A percentile compares a stretch with the other conserved stretches of the same genome.
Conservation (phyloP, 495 filamentous ascomycete species). For the Neurospora sp. region DNA sequence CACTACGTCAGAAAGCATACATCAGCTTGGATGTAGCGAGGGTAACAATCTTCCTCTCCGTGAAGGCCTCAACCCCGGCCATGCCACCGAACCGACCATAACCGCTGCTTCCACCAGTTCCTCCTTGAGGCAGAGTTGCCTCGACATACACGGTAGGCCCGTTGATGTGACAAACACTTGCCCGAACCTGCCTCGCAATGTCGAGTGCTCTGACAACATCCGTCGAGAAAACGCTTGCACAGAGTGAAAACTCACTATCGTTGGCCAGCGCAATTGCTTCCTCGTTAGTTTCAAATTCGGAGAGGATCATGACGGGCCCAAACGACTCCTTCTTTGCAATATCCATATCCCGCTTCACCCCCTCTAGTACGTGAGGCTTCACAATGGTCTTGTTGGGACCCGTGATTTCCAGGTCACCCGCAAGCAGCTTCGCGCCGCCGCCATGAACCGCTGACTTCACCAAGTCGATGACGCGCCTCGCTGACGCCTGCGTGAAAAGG, state of each 20-base stretch:
- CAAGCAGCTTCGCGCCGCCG: conserved; percentile 20
- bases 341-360: conserved; percentile 20
- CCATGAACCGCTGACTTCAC: conserved; percentile 41
- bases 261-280: conserved; percentile 26
- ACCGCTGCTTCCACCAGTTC: conserved; percentile 24
- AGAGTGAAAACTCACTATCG: conserved; percentile 23
- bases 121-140: conserved; percentile 24
- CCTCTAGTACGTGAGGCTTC: conserved; percentile 21
- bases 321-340: conserved; percentile 25
- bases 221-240: conserved; percentile 23
- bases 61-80: conserved; percentile 21
- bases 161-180: conserved; percentile 26
- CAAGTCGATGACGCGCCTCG: conserved; percentile 46
- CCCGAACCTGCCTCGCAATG: conserved; percentile 18
- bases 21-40: conserved; percentile 16
- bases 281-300: conserved; percentile 18
- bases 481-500: conserved; percentile 42
- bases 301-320: conserved; percentile 23
- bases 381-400: conserved; percentile 21
- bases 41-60: conserved; percentile 25
- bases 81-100: conserved; percentile 29
- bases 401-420: conserved; percentile 15
- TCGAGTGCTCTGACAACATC: conserved; percentile 24
- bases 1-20: conserved; percentile 12
- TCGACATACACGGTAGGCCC: conserved; percentile 27